Percentiles rank a stretch among this genome's conserved stretches.
phyloP scores from a whole-genome alignment of 371 early-diverging fungal species.

The Mucor plumbeus region DNA sequence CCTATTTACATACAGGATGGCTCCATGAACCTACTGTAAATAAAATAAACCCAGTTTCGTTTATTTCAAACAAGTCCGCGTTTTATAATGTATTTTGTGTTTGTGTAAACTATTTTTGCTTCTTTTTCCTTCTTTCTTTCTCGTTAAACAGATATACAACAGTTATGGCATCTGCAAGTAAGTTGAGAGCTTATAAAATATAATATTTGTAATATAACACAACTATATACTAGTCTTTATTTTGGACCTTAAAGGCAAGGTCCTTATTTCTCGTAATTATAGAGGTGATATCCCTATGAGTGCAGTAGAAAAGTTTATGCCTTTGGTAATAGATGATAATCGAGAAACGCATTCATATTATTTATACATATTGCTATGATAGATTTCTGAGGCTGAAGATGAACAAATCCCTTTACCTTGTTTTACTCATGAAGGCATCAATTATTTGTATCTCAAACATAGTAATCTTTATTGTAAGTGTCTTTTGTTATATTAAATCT shows the following conservation, averaged over 20 bases:
- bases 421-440: conserved; percentile 93
- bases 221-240: conserved; percentile 74
- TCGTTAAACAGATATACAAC: background rate
- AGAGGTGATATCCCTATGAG: conserved; percentile 94
- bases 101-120: background rate
- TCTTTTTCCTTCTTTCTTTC: background rate
- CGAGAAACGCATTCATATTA: background rate
- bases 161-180: conserved; percentile 36
- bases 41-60: conserved; percentile 5
- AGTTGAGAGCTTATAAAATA: background rate
- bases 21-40: conserved; percentile 34
- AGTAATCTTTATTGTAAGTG: conserved; percentile 93
- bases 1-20: conserved; percentile 34
- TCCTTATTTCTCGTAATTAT: conserved; percentile 93
- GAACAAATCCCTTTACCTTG: conserved; percentile 89
- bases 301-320: conserved; percentile 97
- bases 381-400: conserved; percentile 87
- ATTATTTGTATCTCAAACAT: conserved; percentile 92
- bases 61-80: background rate
- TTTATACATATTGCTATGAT: conserved; percentile 5
- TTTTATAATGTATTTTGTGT: background rate
- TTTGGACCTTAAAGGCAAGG: conserved; percentile 96
- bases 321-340: conserved; percentile 63
- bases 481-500: background rate
- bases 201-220: background rate